phyloP scores from a whole-genome alignment of 768 basidiomycete genomes.

The Tricholoma furcatifolium region DNA sequence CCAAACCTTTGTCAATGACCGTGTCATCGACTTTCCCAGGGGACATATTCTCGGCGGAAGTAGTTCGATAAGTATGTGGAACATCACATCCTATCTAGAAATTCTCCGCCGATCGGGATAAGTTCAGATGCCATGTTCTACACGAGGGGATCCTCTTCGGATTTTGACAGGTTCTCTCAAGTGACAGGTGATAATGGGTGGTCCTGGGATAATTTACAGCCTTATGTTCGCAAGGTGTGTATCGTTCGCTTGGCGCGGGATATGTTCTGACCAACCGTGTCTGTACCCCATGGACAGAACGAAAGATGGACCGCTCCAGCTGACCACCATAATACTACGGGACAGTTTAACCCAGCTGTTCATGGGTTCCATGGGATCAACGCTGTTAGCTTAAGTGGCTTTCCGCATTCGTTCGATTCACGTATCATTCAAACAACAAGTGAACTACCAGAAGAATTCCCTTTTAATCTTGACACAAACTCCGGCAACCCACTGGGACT shows the following conservation, averaged over 20 bases:
- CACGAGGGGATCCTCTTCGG: constrained; percentile 23
- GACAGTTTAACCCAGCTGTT: constrained; percentile 29
- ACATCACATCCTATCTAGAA: not conserved
- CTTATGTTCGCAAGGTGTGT: constrained; percentile 5
- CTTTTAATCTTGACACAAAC: constrained; percentile 42
- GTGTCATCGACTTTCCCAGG: constrained; percentile 17
- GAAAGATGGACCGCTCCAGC: constrained; percentile 27
- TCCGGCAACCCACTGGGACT: constrained; percentile 40
- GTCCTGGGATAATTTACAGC: constrained; percentile 25
- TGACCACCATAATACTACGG: constrained; percentile 28
- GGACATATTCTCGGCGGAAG: constrained; percentile 31
- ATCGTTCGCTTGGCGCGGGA: not conserved
- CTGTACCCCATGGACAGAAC: constrained; percentile 15
- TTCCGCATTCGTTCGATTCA: constrained; percentile 24
- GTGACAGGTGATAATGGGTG: constrained; percentile 27
- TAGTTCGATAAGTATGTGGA: constrained; percentile 25
- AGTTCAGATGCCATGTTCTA: constrained; percentile 22
- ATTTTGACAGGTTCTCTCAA: constrained; percentile 24
- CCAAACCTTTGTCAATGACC: constrained; percentile 21
- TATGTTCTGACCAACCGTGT: not conserved
- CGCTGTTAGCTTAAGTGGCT: constrained; percentile 25
- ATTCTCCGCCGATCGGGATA: not conserved
- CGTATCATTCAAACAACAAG: constrained; percentile 32
- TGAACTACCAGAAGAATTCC: constrained; percentile 34
- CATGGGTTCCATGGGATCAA: constrained; percentile 28